phyloP scores from a whole-genome alignment of 2,329 filamentous ascomycete species.

The Venturia asperata region DNA sequence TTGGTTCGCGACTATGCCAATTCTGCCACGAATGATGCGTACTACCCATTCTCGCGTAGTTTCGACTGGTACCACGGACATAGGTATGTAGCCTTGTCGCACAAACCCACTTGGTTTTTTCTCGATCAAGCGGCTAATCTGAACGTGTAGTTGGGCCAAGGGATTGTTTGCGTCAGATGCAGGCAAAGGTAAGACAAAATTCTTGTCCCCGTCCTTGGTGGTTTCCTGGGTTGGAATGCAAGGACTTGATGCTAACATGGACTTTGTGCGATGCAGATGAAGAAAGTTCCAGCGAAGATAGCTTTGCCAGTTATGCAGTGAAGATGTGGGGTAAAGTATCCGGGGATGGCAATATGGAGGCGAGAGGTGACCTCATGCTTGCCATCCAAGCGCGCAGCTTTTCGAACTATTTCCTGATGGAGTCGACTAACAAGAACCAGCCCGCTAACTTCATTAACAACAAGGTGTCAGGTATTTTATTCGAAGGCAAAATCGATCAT shows the following conservation, averaged over 20 bases:
- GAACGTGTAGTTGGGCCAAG: slow-evolving; percentile 67
- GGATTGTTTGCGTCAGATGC: slow-evolving; percentile 64
- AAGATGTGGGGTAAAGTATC: slow-evolving; percentile 88
- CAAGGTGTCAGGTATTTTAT: slow-evolving; percentile 64
- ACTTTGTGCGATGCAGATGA: slow-evolving; percentile 43
- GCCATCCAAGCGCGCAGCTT: slow-evolving; percentile 67
- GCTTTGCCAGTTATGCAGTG: slow-evolving; percentile 76
- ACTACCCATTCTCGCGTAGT: slow-evolving; percentile 72
- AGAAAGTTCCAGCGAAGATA: slow-evolving; percentile 86
- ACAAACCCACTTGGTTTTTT: not conserved
- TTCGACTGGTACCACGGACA: slow-evolving; percentile 97
- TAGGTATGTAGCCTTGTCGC: slow-evolving; percentile 22
- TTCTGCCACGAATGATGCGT: slow-evolving; percentile 63
- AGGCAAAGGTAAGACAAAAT: slow-evolving; percentile 47
- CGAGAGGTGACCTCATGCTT: slow-evolving; percentile 74
- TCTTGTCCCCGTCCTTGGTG: not conserved
- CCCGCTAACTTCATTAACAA: slow-evolving; percentile 72
- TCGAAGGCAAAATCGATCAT: slow-evolving; percentile 94
- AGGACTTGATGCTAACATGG: not conserved
- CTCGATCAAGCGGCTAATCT: not conserved
- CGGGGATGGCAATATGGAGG: slow-evolving; percentile 72
- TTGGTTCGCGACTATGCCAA: slow-evolving; percentile 81
- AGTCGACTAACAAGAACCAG: slow-evolving; percentile 59
- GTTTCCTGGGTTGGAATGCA: not conserved
- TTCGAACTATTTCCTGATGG: slow-evolving; percentile 76